Conservation (phyloP, 2,329 filamentous ascomycete species). For the Nigrospora oryzae region DNA sequence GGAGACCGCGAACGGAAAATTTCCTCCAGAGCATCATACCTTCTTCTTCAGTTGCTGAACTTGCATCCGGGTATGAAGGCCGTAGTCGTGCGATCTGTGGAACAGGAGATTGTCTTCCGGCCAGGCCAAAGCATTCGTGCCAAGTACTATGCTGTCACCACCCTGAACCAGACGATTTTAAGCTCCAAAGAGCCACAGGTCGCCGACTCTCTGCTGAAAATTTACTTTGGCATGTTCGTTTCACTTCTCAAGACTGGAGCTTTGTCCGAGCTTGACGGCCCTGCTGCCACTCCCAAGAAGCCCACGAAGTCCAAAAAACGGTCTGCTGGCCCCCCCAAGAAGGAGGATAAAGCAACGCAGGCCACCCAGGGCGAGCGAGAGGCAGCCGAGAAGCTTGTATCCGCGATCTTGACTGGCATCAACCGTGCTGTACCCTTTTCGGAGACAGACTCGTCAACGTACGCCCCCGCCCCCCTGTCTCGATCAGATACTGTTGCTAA, state of each 20-base stretch:
- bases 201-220: slow-evolving; percentile 72
- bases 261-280: slow-evolving; percentile 27
- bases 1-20: slow-evolving; percentile 95
- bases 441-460: slow-evolving; percentile 68
- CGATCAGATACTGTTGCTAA: slow-evolving; percentile 8
- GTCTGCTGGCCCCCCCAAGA: slow-evolving; percentile 12
- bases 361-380: slow-evolving; percentile 45
- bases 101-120: slow-evolving; percentile 79
- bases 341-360: slow-evolving; percentile 24
- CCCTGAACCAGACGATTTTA: slow-evolving; percentile 91
- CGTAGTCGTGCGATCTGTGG: slow-evolving; percentile 75
- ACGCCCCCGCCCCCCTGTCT: slow-evolving; percentile 21
- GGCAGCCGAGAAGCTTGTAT: slow-evolving; percentile 82
- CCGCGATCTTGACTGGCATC: slow-evolving; percentile 84
- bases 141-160: slow-evolving; percentile 94
- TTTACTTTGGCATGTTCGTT: slow-evolving; percentile 89
- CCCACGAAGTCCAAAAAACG: slow-evolving; percentile 41
- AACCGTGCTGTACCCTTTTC: slow-evolving; percentile 95
- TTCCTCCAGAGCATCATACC: slow-evolving; percentile 83
- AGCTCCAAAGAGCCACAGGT: slow-evolving; percentile 75
- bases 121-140: slow-evolving; percentile 81
- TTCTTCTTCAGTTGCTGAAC: slow-evolving; percentile 83
- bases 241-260: slow-evolving; percentile 61
- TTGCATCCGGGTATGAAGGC: slow-evolving; percentile 91
- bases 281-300: slow-evolving; percentile 21